A percentile compares a stretch with the other conserved stretches of the same genome.
These are phyloP conservation scores for Corymbia maculata DNA, from an alignment of 345 rosid genomes.

Conservation along the genomic window DNA sequence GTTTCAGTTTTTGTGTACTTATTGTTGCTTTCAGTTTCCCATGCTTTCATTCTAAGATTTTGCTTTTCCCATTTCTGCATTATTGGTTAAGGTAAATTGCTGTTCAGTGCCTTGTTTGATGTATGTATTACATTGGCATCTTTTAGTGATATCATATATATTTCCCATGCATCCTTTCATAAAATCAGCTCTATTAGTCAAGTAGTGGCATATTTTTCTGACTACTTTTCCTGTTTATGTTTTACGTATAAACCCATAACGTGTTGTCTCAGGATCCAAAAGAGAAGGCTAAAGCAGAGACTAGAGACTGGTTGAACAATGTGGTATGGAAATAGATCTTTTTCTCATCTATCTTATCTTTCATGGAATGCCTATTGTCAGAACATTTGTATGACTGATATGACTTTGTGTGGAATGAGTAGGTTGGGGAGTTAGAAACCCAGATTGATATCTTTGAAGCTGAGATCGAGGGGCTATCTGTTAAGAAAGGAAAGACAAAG, in stretches of 20 bases:
- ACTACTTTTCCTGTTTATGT: neutral
- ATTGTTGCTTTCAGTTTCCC: neutral
- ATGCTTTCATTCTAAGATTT: neutral
- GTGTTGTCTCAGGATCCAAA: conserved; percentile 67
- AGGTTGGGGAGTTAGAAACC: conserved; percentile 95
- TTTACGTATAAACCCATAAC: neutral
- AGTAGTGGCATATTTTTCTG: neutral
- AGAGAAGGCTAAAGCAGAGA: conserved; percentile 98
- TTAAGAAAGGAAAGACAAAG: conserved; percentile 95
- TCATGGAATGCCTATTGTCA: neutral
- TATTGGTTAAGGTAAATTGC: neutral
- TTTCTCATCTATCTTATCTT: neutral
- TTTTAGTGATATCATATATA: neutral
- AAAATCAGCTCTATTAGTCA: neutral
- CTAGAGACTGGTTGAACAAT: conserved; percentile 96
- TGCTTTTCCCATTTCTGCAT: neutral
- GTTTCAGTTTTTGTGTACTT: neutral
- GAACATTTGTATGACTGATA: neutral
- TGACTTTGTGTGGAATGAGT: conserved; percentile 4
- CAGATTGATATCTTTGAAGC: conserved; percentile 98
- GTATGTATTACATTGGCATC: neutral
- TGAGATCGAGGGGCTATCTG: conserved; percentile 91
- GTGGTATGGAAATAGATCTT: conserved; percentile 44
- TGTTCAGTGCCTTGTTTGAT: neutral
- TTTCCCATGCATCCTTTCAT: neutral